Percentiles rank a stretch among this genome's conserved stretches.
Conservation (phyloP, 2,329 filamentous ascomycete species). For the Epichloe baconii region DNA sequence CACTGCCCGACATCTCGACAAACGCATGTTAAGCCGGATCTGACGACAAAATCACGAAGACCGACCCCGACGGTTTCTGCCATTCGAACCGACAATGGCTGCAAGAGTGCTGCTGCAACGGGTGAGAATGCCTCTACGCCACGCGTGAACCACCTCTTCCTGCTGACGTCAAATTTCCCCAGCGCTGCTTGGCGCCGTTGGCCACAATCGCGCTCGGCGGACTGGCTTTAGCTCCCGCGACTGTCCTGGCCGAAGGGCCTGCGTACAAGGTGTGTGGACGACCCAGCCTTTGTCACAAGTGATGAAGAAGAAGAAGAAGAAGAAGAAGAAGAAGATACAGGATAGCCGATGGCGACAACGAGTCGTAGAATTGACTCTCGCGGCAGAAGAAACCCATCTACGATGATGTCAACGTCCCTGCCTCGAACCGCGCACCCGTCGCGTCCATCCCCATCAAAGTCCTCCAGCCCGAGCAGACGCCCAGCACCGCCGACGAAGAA, state of each 20-base stretch:
- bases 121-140: slow-evolving; percentile 24
- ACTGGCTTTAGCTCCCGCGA: slow-evolving; percentile 33
- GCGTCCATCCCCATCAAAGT: slow-evolving; percentile 16
- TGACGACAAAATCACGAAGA: slow-evolving; percentile 13
- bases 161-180: slow-evolving; percentile 16
- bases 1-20: slow-evolving; percentile 3
- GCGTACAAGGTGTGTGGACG: slow-evolving; percentile 18
- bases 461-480: slow-evolving; percentile 10
- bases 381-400: slow-evolving; percentile 60
- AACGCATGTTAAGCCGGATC: neutral
- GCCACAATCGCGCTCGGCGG: slow-evolving; percentile 37
- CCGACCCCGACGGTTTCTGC: slow-evolving; percentile 14
- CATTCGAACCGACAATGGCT: slow-evolving; percentile 41
- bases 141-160: slow-evolving; percentile 11
- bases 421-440: slow-evolving; percentile 13
- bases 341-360: neutral
- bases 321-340: neutral
- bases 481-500: slow-evolving; percentile 16
- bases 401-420: slow-evolving; percentile 48
- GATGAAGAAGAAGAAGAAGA: neutral
- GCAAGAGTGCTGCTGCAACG: slow-evolving; percentile 45
- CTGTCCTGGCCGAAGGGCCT: slow-evolving; percentile 39
- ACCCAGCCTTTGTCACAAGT: neutral
- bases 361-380: neutral
- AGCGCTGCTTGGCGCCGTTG: slow-evolving; percentile 42